These are phyloP conservation scores for Xylaria flabelliformis DNA, from an alignment of 495 filamentous ascomycete genomes.

Conservation along the genomic window DNA sequence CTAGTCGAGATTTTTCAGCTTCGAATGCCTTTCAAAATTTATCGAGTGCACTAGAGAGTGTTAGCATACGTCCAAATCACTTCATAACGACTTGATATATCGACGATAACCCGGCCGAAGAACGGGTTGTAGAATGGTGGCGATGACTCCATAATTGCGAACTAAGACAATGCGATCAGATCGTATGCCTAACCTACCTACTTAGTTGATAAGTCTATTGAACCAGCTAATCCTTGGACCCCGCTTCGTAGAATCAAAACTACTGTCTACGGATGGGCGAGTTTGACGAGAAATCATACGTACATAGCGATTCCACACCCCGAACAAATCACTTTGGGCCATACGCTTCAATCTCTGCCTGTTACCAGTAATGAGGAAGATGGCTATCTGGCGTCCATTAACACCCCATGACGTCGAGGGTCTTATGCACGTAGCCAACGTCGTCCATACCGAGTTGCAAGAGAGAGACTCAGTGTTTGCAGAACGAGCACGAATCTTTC, in stretches of 20 bases:
- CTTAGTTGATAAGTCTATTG: too few species aligned
- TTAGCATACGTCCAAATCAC: background rate
- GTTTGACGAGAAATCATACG: background rate
- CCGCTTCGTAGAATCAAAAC: background rate
- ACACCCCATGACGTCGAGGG: conserved; percentile 31
- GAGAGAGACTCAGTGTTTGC: conserved; percentile 38
- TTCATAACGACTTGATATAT: background rate
- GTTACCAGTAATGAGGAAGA: background rate
- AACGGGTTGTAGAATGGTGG: background rate
- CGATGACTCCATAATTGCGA: background rate
- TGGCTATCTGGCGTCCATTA: conserved; percentile 34
- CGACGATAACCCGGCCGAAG: background rate
- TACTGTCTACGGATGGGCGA: background rate
- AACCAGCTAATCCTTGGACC: too few species aligned
- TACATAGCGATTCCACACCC: background rate
- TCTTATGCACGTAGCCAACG: conserved; percentile 34
- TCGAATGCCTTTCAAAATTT: too few species aligned
- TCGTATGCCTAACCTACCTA: too few species aligned
- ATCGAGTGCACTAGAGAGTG: too few species aligned
- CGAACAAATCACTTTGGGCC: background rate
- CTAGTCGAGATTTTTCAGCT: background rate
- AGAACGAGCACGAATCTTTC: conserved; percentile 44
- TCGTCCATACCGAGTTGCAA: conserved; percentile 40
- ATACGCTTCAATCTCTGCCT: background rate
- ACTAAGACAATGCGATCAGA: background rate